These are phyloP conservation scores for Neurospora tetrasperma DNA, from an alignment of 495 filamentous ascomycete genomes.

Conservation along the genomic window DNA sequence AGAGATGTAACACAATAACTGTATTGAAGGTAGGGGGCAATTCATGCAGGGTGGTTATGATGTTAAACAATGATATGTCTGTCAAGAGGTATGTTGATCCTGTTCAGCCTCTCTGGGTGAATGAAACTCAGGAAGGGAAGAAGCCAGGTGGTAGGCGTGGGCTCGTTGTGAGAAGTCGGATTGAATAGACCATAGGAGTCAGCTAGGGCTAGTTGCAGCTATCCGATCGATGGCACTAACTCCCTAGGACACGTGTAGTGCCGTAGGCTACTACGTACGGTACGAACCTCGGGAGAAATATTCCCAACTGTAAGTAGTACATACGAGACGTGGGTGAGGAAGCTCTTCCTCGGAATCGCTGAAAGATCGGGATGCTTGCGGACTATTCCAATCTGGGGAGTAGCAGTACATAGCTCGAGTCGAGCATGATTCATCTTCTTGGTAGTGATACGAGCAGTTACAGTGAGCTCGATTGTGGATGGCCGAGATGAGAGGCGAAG, in stretches of 20 bases:
- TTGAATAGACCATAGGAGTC: not conserved
- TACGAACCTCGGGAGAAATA: not conserved
- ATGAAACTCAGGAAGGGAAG: not conserved
- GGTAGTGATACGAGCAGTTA: not conserved
- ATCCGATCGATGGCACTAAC: not conserved
- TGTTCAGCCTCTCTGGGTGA: not conserved
- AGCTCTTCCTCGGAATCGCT: not conserved
- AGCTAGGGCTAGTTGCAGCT: not conserved
- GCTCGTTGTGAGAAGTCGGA: not conserved
- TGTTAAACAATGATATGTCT: not conserved
- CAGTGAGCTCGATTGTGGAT: not conserved
- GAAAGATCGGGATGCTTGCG: not conserved
- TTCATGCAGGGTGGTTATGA: not conserved
- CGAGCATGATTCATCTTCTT: not conserved
- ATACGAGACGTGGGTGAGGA: not conserved
- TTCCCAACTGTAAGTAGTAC: not conserved
- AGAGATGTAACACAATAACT: not conserved
- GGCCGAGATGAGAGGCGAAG: not conserved
- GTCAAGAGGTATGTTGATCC: not conserved
- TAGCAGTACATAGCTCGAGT: not conserved
- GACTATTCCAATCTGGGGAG: not conserved
- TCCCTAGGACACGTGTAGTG: not conserved
- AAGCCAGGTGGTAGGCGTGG: not conserved
- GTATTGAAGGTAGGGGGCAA: not conserved
- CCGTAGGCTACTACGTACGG: not conserved